These are phyloP conservation scores for Claviceps quebecensis DNA, from an alignment of 2,329 filamentous ascomycete genomes.

Conservation along the genomic window DNA sequence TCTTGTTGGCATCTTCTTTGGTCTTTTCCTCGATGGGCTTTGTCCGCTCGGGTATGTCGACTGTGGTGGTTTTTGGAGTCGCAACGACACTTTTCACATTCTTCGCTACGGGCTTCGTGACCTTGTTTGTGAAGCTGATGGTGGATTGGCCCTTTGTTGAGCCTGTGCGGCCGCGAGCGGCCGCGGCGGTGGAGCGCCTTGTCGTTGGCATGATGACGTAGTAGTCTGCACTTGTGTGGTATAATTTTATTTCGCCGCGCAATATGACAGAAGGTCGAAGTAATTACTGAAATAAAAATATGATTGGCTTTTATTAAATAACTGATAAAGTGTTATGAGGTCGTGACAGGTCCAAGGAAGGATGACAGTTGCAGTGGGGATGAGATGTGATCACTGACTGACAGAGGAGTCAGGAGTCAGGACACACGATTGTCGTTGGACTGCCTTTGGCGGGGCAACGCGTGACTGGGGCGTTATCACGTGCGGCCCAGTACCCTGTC, in stretches of 20 bases:
- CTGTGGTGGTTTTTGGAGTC: constrained; percentile 20
- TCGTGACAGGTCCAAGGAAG: background rate
- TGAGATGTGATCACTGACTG: too few species aligned
- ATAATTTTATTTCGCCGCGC: too few species aligned
- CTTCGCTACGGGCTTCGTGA: constrained; percentile 39
- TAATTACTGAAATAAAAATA: background rate
- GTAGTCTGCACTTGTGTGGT: background rate
- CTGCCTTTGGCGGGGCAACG: constrained; percentile 40
- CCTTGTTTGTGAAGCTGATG: constrained; percentile 42
- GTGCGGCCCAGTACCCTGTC: constrained; percentile 20
- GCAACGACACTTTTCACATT: constrained; percentile 28
- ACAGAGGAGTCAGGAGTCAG: too few species aligned
- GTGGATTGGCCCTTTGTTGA: constrained; percentile 37
- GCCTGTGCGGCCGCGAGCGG: constrained; percentile 20
- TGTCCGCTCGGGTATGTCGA: constrained; percentile 15
- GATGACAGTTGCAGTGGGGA: too few species aligned
- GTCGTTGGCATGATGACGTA: constrained; percentile 31
- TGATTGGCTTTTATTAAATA: background rate
- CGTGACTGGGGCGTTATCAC: constrained; percentile 34
- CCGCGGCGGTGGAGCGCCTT: constrained; percentile 31
- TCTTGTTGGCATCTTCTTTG: constrained; percentile 10
- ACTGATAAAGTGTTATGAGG: background rate
- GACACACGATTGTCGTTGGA: background rate
- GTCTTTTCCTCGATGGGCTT: constrained; percentile 12
- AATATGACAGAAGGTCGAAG: background rate